These are phyloP conservation scores for Cutaneotrichosporon sp. DNA, from an alignment of 1,284 basidiomycete genomes.

Conservation along the genomic window DNA sequence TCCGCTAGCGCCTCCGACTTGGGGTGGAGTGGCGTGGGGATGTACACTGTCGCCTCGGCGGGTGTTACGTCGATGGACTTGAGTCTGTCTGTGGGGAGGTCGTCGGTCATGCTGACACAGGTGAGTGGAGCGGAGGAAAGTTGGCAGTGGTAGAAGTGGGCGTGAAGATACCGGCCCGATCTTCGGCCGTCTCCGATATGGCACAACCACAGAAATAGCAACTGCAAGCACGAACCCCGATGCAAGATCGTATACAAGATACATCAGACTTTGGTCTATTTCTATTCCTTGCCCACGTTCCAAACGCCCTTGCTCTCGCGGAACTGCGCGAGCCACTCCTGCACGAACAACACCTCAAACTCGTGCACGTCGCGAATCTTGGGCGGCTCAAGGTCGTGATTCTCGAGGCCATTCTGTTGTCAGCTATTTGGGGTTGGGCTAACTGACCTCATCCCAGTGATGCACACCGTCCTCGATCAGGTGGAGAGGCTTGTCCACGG, in stretches of 20 bases:
- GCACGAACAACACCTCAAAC: slow-evolving; percentile 78
- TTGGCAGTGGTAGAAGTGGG: not conserved
- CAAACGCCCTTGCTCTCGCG: slow-evolving; percentile 22
- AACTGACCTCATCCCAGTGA: slow-evolving; percentile 69
- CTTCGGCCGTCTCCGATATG: not conserved
- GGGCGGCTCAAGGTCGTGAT: slow-evolving; percentile 67
- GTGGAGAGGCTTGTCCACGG: slow-evolving; percentile 75
- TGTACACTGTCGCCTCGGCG: slow-evolving; percentile 37
- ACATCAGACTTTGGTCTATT: slow-evolving; percentile 5
- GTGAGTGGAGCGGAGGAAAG: not conserved
- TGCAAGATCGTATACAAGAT: slow-evolving; percentile 6
- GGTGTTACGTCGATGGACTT: slow-evolving; percentile 12
- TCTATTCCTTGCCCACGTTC: not conserved
- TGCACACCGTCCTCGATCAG: slow-evolving; percentile 85
- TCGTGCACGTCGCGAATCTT: slow-evolving; percentile 78
- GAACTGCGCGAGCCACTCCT: slow-evolving; percentile 73
- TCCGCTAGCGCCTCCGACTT: slow-evolving; percentile 40
- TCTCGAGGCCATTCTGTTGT: slow-evolving; percentile 66
- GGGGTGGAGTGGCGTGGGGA: slow-evolving; percentile 42
- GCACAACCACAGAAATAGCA: not conserved
- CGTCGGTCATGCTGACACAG: not conserved
- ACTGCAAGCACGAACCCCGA: not conserved
- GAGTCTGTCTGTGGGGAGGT: not conserved
- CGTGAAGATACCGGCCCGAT: not conserved
- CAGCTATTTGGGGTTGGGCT: not conserved